Base-by-base conservation (phyloP, 306 rosid genomes). In the Styphnolobium japonicum region DNA sequence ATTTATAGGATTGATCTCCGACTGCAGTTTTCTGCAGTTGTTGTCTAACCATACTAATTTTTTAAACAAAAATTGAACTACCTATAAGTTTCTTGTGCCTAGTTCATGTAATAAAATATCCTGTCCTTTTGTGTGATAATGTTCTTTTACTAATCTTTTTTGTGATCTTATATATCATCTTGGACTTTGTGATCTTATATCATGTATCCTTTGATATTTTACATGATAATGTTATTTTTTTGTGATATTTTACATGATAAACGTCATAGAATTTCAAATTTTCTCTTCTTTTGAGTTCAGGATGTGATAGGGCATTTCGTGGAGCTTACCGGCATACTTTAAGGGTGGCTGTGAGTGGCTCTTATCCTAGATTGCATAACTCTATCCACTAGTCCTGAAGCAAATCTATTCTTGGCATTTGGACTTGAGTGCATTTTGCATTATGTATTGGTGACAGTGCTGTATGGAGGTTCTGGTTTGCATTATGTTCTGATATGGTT, bases 261-360 rank as follows among this genome's bases (percentile, higher is more conserved):
- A n/a, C n/a, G 56, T 75, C 19, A 53, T 21, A 66, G 16, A 9
- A 34, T 77, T 76, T 27, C 5, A 60, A 34, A 67, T 60, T n/a
- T 65, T 45, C 23, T 62, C 42, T 36, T 74, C 70, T 83, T 84
- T 63, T 85, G 89, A 94, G 97, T 88, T 49, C 83, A 64, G 97
- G 98, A 78, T 94, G 97, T 80, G 97, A 92, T 87, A 86, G 92
- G 85, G 84, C 97, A 42, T 94, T 91, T 87, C 92, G 97, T 66
- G 97, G 97, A 81, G 88, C 94, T 65, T 94, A 92, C 76, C 90
- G 97, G 98, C 63, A 73, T 75, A 82, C 90, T 80, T 86, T 86
- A 46, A 79, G 93, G 22, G 71, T 88, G 76, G 19, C 86, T 6
- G 80, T 79, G 80, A 84, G 82, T 46, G 71, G 72, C 67, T 79